These are phyloP conservation scores for Oryza longistaminata DNA, from an alignment of 176 grass and related monocot genomes.

Conservation along the genomic window DNA sequence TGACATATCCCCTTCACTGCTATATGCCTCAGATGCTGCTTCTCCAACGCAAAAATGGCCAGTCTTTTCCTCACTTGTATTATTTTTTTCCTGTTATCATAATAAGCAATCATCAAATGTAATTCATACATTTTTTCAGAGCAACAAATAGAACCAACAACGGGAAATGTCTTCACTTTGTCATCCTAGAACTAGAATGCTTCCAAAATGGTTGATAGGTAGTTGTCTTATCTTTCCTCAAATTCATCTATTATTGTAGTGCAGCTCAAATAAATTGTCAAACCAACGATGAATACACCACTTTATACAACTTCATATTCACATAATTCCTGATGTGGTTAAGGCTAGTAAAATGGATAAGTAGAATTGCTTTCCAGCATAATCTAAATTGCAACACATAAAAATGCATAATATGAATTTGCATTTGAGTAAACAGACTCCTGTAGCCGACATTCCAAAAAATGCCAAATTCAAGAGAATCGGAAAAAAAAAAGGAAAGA, in stretches of 20 bases:
- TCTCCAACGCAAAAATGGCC: not conserved
- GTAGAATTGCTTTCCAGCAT: not conserved
- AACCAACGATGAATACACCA: not conserved
- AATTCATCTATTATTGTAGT: not conserved
- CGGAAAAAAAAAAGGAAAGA: not conserved
- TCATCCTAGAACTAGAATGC: not conserved
- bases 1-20: not conserved
- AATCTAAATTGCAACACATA: not conserved
- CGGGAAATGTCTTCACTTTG: not conserved
- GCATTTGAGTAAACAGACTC: not conserved
- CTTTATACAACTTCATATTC: not conserved
- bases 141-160: not conserved
- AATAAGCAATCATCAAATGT: not conserved
- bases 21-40: not conserved
- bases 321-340: not conserved
- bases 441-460: not conserved
- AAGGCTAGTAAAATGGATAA: not conserved
- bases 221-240: not conserved
- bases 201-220: not conserved
- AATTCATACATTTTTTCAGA: not conserved
- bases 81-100: slow-evolving; percentile 48
- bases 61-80: slow-evolving; percentile 27
- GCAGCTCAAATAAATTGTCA: not conserved
- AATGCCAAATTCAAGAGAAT: not conserved
- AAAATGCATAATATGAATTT: not conserved